These are phyloP conservation scores for Cryptococcus sp. DNA, from an alignment of 1,284 basidiomycete species.

Conservation along the genomic window DNA sequence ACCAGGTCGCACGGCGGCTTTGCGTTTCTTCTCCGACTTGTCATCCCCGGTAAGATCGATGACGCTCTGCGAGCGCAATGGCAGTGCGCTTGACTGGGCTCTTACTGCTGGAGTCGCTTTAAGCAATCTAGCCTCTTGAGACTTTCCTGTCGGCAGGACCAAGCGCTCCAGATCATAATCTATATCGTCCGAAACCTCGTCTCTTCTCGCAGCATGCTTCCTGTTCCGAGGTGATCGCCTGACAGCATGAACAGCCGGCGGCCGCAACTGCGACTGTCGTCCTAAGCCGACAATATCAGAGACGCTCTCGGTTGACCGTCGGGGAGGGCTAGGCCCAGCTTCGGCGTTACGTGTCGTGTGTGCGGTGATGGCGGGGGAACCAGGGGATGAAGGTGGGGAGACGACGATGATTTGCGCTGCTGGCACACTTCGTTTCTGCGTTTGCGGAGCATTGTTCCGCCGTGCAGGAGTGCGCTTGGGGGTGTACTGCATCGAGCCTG, in stretches of 20 bases:
- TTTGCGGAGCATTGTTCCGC: too few species aligned
- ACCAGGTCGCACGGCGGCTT: too few species aligned
- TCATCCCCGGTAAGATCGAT: too few species aligned
- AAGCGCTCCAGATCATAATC: not conserved
- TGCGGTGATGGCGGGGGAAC: not conserved
- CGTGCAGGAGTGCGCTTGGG: too few species aligned
- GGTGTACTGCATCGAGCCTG: not conserved
- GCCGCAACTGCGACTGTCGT: too few species aligned
- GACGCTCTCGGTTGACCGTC: not conserved
- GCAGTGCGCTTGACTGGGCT: too few species aligned
- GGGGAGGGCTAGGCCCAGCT: constrained; percentile 2
- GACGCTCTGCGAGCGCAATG: too few species aligned
- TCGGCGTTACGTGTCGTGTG: not conserved
- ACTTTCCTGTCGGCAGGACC: too few species aligned
- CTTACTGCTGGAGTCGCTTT: too few species aligned
- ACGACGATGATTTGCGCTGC: not conserved
- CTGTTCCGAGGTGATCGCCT: constrained; percentile 12
- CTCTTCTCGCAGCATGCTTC: not conserved
- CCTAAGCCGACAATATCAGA: not conserved
- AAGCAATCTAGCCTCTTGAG: too few species aligned
- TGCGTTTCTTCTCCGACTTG: too few species aligned
- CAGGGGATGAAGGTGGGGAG: not conserved
- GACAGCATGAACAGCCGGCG: not conserved
- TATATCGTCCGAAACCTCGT: not conserved
- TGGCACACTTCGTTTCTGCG: too few species aligned